Base-by-base conservation (phyloP, 208 protist genomes). In the Leishmania major region DNA sequence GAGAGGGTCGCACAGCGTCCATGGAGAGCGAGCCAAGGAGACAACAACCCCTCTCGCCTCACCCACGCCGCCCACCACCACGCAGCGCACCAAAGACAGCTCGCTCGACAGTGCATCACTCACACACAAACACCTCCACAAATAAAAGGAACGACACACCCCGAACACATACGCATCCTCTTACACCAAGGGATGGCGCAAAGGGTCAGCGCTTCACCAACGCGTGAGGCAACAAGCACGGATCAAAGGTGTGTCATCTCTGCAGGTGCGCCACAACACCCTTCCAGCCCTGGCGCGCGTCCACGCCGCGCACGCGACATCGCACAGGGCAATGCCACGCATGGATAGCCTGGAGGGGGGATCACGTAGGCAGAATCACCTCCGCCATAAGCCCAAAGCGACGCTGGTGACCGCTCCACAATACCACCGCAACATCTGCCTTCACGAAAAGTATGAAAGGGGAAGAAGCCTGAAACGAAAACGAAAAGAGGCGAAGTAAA, bases 401-500 rank as follows among this genome's bases (percentile, higher is more conserved):
- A 31, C 31, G 31, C 62, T 40, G 31, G 62, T 69, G 62, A 69
- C 15, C 7, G 13, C 45, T 53, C 28, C 1, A 31, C 70, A 13
- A 55, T 19, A 31, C 8, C 37, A 55, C 70, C 11, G 70, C 43
- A 22, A 51, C n/a, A 51, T 7, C 22, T 17, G 28, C 17, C 37
- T 31, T 22, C 70, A 51, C n/a, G 3, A 8, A 76, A 40, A 40
- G 17, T 37, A 53, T 60, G 43, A 28, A 60, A 59, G 13, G 3
- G 53, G 13, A 35, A 45, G 35, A 17, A 43, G 35, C 19, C n/a
- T 45, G 31, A 77, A 77, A 22, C 17, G 1, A 62, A 40, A 76
- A 57, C 28, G n/a, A 77, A 80, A 79, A 77, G 70, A 75, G 28
- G 71, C n/a, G 73, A 74, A 79, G 22, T 51, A 57, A 67, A 35